Base-by-base conservation (phyloP, 768 basidiomycete genomes). In the Pisolithus marmoratus region DNA sequence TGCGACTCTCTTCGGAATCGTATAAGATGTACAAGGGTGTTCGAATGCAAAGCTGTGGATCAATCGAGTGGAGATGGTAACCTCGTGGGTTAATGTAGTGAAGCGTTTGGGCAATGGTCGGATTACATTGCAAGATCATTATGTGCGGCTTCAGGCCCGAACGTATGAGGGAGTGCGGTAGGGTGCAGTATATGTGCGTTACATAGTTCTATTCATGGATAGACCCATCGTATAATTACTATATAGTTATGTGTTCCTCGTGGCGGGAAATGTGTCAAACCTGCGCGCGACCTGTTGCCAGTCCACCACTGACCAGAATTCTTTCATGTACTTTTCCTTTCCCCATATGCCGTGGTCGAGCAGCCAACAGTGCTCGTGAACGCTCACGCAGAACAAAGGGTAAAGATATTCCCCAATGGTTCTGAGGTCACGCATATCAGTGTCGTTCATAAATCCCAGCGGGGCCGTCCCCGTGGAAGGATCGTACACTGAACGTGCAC, bases 1-100 rank as follows among this genome's bases (percentile, higher is more conserved):
- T n/a, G n/a, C 90, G 84, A 67, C 72, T 90, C 24, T 83, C 75
- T 2, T 84, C 87, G 12, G 90, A 94, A 65, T 69, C 68, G 11
- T 94, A 94, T 68, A 95, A 94, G 68, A 88, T 89, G 11, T 96
- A 88, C 71, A 95, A 94, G 67, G 94, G 94, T 15, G 86, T 96
- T 47, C 74, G 92, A 62, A 82, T 84, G 42, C 73, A 77, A 37
- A 49, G 68, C 7, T 41, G 56, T 48, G 67, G 67, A n/a, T 60
- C 57, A 5, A 47, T 70, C 24, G 67, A 68, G 41, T 68, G 67
- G 68, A 61, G 67, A 42, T 68, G 67, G 67, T 68, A 68, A 49
- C 23, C 46, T 22, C 11, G 20, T 23, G 31, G 11, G 11, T 4
- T 14, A 34, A 37, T 9, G 15, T 17, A 38, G n/a, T 34, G 23